These are phyloP conservation scores for Aspergillus sojae DNA, from an alignment of 2,329 filamentous ascomycete genomes.

Conservation along the genomic window DNA sequence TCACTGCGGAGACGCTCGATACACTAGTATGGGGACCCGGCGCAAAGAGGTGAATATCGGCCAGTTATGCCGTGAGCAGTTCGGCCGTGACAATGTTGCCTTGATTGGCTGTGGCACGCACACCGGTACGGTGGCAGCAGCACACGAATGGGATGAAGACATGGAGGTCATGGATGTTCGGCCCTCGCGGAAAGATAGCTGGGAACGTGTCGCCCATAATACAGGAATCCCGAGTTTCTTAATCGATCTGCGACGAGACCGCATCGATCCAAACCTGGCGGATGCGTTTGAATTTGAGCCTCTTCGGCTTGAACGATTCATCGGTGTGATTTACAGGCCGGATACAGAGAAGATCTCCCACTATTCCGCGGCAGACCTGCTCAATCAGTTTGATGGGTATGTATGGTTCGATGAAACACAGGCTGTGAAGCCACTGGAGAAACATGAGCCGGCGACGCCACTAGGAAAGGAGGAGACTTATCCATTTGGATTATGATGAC, in stretches of 20 bases:
- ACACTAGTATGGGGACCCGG: conserved; percentile 51
- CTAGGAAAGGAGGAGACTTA: conserved; percentile 53
- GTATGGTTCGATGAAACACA: conserved; percentile 54
- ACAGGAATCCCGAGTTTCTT: conserved; percentile 50
- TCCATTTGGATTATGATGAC: conserved; percentile 52
- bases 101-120: conserved; percentile 55
- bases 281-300: conserved; percentile 39
- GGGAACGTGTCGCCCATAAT: conserved; percentile 54
- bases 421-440: conserved; percentile 51
- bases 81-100: conserved; percentile 44
- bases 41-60: conserved; percentile 55
- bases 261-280: conserved; percentile 39
- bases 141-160: conserved; percentile 54
- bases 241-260: conserved; percentile 48
- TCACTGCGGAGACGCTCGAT: conserved; percentile 57
- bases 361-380: conserved; percentile 50
- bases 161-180: conserved; percentile 54
- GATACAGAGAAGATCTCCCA: conserved; percentile 54
- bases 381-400: conserved; percentile 54
- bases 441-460: conserved; percentile 46
- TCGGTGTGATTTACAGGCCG: conserved; percentile 57
- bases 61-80: conserved; percentile 54
- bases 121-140: conserved; percentile 56
- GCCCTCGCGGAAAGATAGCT: conserved; percentile 51
- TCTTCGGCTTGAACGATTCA: conserved; percentile 52